phyloP scores from a whole-genome alignment of 139 green algal species.

The Asterochloris erici region DNA sequence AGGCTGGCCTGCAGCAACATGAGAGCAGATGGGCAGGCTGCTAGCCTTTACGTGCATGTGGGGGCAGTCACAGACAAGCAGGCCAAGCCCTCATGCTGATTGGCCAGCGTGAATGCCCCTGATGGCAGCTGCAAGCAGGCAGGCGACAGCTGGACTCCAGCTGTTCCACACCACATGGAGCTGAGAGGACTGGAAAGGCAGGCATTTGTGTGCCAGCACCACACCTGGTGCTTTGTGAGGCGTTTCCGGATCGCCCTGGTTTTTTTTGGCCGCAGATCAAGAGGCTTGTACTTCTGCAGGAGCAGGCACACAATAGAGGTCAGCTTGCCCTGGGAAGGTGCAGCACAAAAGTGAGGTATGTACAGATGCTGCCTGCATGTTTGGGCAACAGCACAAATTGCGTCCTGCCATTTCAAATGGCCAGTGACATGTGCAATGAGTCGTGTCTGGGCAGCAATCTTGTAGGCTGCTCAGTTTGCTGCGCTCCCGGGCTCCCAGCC shows the following conservation, averaged over 20 bases:
- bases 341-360: no score
- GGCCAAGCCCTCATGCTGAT: neutral
- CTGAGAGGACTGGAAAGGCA: neutral
- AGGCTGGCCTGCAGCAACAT: conserved; percentile 51
- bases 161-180: neutral
- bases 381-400: neutral
- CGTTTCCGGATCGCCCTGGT: conserved; percentile 90
- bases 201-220: neutral
- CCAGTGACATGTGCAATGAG: neutral
- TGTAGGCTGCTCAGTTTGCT: neutral
- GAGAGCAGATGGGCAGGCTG: neutral
- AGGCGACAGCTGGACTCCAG: neutral
- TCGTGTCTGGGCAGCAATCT: neutral
- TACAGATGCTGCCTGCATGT: neutral
- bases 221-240: conserved; percentile 86
- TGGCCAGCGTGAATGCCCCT: neutral
- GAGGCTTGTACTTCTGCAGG: conserved; percentile 81
- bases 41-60: neutral
- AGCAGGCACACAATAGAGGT: neutral
- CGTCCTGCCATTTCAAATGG: neutral
- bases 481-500: neutral
- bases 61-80: neutral
- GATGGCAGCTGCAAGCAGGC: neutral
- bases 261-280: conserved; percentile 97
- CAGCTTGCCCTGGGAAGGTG: neutral